Percentiles rank a stretch among this genome's conserved stretches.
Evolutionary conservation across 495 filamentous ascomycete genomes (phyloP).

Genomic region (Cercophora sp.): DNA sequence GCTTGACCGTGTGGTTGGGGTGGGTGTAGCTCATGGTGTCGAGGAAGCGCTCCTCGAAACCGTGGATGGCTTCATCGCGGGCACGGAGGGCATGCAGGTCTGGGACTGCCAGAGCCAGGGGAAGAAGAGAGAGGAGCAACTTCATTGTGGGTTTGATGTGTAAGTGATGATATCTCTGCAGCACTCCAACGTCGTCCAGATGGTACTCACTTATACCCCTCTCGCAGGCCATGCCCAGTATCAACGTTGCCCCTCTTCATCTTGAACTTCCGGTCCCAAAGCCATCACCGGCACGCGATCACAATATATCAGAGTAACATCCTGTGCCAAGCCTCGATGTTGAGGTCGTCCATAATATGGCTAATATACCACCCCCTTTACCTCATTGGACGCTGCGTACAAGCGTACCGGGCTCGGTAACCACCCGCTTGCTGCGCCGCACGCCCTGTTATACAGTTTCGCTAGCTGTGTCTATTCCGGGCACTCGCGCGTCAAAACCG

Average conservation of each 20-base stretch:
- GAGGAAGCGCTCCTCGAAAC: conserved; percentile 13
- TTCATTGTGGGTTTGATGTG: background rate
- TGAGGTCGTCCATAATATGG: background rate
- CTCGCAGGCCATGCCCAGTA: background rate
- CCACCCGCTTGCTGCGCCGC: background rate
- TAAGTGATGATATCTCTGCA: background rate
- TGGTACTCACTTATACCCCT: background rate
- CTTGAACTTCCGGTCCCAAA: no score
- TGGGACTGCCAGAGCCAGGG: background rate
- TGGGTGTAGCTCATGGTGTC: conserved; percentile 2
- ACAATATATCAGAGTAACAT: no score
- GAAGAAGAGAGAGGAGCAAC: background rate
- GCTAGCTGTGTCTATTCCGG: no score
- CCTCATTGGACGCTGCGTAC: background rate
- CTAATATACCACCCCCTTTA: background rate
- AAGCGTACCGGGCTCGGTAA: background rate
- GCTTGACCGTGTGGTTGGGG: conserved; percentile 10
- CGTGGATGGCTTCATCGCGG: background rate
- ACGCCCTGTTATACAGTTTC: no score
- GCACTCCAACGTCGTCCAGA: background rate
- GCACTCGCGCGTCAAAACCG: no score
- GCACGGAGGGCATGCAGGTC: background rate
- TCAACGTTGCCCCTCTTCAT: background rate
- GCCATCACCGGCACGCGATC: no score
- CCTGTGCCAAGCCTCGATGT: no score